phyloP scores from a whole-genome alignment of 805 yeast genomes.

The Wickerhamiella kazuoi region DNA sequence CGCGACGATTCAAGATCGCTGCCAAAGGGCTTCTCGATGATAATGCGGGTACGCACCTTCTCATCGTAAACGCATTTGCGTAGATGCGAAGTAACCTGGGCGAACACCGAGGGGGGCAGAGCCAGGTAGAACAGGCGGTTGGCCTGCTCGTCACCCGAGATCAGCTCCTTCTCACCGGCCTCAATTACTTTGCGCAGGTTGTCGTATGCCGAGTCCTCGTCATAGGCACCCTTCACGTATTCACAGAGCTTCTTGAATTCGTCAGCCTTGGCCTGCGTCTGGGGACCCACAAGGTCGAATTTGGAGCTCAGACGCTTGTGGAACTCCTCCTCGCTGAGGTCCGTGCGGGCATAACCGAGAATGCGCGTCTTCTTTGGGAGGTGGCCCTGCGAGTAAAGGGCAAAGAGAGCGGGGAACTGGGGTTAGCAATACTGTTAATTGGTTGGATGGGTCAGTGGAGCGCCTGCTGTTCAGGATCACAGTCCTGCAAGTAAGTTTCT shows the following conservation, averaged over 20 bases:
- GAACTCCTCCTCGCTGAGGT: constrained; percentile 48
- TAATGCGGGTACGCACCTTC: constrained; percentile 57
- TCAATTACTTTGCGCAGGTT: constrained; percentile 38
- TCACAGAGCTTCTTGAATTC: constrained; percentile 48
- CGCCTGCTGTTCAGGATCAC: too few relatives aligned
- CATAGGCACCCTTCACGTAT: constrained; percentile 69
- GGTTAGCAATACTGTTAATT: too few relatives aligned
- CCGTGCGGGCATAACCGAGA: constrained; percentile 83
- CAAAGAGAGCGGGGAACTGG: constrained; percentile 26
- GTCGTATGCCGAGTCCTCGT: constrained; percentile 55
- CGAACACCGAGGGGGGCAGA: constrained; percentile 84
- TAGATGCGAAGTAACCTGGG: constrained; percentile 54
- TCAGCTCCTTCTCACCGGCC: constrained; percentile 34
- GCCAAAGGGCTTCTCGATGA: constrained; percentile 96
- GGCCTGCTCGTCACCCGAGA: constrained; percentile 22
- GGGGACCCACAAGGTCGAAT: constrained; percentile 38
- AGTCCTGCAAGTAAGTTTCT: too few relatives aligned
- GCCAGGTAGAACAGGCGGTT: constrained; percentile 87
- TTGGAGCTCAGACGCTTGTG: constrained; percentile 45
- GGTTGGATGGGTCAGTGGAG: too few relatives aligned
- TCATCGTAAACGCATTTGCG: constrained; percentile 50
- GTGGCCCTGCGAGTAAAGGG: constrained; percentile 46
- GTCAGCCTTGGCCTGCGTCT: constrained; percentile 25
- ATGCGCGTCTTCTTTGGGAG: constrained; percentile 54
- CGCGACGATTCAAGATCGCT: constrained; percentile 69